Conservation (phyloP, 1,139 yeast genomes). For the Debaryomycetaceae sp. region DNA sequence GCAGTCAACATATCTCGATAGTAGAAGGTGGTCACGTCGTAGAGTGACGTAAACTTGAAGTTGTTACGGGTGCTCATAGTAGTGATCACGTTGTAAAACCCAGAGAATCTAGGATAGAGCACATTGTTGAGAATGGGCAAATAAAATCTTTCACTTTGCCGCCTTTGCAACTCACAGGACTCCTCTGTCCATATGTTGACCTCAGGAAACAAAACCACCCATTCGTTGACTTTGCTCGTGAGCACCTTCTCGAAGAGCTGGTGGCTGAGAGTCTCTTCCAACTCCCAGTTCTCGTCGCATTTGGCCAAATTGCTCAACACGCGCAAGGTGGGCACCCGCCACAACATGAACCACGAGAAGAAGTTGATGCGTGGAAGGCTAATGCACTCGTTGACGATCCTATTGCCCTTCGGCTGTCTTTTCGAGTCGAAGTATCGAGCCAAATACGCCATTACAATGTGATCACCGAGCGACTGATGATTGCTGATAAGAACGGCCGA, state of each 20-base stretch:
- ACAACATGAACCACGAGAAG: slow-evolving; percentile 59
- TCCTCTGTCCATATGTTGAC: slow-evolving; percentile 60
- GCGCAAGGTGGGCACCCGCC: slow-evolving; percentile 51
- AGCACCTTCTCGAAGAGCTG: slow-evolving; percentile 22
- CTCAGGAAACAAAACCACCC: slow-evolving; percentile 69
- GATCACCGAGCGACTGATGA: slow-evolving; percentile 56
- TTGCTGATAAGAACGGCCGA: slow-evolving; percentile 50
- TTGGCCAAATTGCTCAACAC: slow-evolving; percentile 41
- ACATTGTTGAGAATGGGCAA: slow-evolving; percentile 51
- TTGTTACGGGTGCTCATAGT: slow-evolving; percentile 35
- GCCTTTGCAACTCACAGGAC: slow-evolving; percentile 44
- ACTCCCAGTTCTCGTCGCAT: slow-evolving; percentile 65
- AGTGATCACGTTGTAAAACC: slow-evolving; percentile 45
- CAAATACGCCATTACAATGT: slow-evolving; percentile 44
- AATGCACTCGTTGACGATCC: slow-evolving; percentile 6
- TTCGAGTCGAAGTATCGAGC: slow-evolving; percentile 23
- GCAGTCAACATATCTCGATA: slow-evolving; percentile 7
- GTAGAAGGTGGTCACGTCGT: slow-evolving; percentile 54
- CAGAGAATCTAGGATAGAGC: slow-evolving; percentile 66
- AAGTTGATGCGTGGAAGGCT: slow-evolving; percentile 44
- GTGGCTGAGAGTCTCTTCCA: slow-evolving; percentile 30
- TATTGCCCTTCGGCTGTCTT: slow-evolving; percentile 1
- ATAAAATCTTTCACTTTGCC: slow-evolving; percentile 48
- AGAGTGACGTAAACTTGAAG: slow-evolving; percentile 35
- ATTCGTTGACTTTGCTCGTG: slow-evolving; percentile 34